Conservation (phyloP, 2,329 filamentous ascomycete genomes). For the Ceratocystis cacaofunesta region DNA sequence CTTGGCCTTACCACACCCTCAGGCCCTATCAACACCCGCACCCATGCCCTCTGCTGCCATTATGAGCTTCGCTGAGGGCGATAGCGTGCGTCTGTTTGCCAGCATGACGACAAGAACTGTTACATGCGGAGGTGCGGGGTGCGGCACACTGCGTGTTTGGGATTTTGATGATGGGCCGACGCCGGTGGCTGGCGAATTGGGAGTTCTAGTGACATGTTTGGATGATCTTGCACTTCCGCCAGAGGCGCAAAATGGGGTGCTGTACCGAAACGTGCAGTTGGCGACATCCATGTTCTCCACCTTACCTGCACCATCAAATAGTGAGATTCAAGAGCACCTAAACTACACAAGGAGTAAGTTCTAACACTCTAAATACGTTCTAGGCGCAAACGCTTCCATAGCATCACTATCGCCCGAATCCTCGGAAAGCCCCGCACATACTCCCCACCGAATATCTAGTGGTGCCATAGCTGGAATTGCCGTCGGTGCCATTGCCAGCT, state of each 20-base stretch:
- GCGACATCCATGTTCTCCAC: not conserved
- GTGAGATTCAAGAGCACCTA: not conserved
- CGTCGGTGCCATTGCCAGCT: not conserved
- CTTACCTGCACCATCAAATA: not conserved
- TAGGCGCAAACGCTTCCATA: not conserved
- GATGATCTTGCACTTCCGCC: constrained; percentile 8
- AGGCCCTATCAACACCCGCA: not conserved
- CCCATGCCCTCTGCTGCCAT: not conserved
- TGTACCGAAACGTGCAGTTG: not conserved
- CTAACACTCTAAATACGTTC: not conserved
- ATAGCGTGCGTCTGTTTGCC: constrained; percentile 13
- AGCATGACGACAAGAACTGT: constrained; percentile 9
- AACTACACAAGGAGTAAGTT: too few species aligned
- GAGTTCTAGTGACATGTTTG: constrained; percentile 9
- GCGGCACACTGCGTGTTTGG: constrained; percentile 9
- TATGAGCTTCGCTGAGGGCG: constrained; percentile 8
- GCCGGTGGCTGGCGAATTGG: not conserved
- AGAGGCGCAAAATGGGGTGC: not conserved
- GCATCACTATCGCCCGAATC: not conserved
- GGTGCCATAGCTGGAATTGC: constrained; percentile 12
- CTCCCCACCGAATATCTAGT: not conserved
- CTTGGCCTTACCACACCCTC: not conserved
- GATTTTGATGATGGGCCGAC: constrained; percentile 3
- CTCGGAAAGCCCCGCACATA: not conserved
- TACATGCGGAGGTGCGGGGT: not conserved